phyloP scores from a whole-genome alignment of 768 basidiomycete genomes.

The Agaricus subrufescens region DNA sequence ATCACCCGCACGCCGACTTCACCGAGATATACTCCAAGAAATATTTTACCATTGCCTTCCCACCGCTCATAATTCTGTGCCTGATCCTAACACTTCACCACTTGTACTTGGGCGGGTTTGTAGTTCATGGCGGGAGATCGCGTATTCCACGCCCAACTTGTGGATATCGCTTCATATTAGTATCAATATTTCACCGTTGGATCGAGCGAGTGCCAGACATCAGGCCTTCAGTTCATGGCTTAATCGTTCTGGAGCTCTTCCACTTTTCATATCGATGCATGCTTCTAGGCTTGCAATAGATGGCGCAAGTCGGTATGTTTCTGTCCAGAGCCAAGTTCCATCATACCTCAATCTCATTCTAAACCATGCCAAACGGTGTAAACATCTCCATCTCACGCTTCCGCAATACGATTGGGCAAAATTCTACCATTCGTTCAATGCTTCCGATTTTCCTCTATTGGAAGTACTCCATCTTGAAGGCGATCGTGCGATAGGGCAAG shows the following conservation, averaged over 20 bases:
- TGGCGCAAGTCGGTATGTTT: background rate
- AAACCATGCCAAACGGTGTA: background rate
- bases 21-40: constrained; percentile 4
- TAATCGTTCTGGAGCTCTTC: background rate
- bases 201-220: background rate
- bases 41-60: constrained; percentile 13
- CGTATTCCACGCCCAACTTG: constrained; percentile 1
- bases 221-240: background rate
- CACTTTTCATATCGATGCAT: constrained; percentile 1
- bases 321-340: background rate
- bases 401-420: background rate
- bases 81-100: constrained; percentile 10
- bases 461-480: background rate
- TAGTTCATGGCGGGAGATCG: constrained; percentile 9
- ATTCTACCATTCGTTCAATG: background rate
- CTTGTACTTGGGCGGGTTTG: constrained; percentile 11
- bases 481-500: background rate
- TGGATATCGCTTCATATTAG: constrained; percentile 10
- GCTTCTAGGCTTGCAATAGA: background rate
- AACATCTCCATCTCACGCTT: background rate
- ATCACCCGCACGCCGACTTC: constrained; percentile 8
- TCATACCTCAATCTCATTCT: background rate
- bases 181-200: background rate
- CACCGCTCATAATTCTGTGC: constrained; percentile 5
- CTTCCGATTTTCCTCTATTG: background rate